Percentiles rank a stretch among this genome's conserved stretches.
Evolutionary conservation across 2,329 filamentous ascomycete genomes (phyloP).

Genomic region (Sporothrix luriei): DNA sequence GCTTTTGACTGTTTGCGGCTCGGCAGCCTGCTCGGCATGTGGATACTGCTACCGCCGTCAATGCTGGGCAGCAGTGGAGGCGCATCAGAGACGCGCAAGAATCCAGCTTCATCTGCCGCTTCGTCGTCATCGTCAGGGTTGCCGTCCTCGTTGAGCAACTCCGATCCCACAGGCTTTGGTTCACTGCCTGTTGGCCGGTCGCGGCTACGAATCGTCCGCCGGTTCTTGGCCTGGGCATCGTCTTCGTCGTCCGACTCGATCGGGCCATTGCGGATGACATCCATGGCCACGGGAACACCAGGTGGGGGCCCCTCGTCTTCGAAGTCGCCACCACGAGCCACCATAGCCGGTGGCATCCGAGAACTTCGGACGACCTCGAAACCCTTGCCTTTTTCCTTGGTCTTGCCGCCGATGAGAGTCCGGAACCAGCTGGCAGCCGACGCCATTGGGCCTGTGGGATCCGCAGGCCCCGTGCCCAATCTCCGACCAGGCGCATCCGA

Average conservation of each 20-base stretch:
- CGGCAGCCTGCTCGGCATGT: slow-evolving; percentile 61
- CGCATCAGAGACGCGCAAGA: slow-evolving; percentile 47
- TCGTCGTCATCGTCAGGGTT: slow-evolving; percentile 50
- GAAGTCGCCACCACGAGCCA: slow-evolving; percentile 56
- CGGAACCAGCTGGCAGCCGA: slow-evolving; percentile 90
- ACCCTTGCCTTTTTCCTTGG: slow-evolving; percentile 91
- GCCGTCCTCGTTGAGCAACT: slow-evolving; percentile 52
- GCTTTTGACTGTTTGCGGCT: slow-evolving; percentile 55
- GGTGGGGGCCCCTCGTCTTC: slow-evolving; percentile 69
- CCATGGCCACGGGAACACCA: slow-evolving; percentile 66
- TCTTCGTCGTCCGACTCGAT: slow-evolving; percentile 65
- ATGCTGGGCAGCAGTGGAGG: slow-evolving; percentile 63
- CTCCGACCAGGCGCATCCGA: slow-evolving; percentile 79
- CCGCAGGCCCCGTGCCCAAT: slow-evolving; percentile 88
- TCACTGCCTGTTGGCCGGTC: neutral
- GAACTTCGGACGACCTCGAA: slow-evolving; percentile 95
- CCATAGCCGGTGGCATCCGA: slow-evolving; percentile 78
- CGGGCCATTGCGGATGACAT: slow-evolving; percentile 60
- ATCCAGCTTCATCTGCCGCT: slow-evolving; percentile 3
- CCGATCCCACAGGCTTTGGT: slow-evolving; percentile 40
- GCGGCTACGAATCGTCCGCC: slow-evolving; percentile 37
- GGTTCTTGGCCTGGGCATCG: slow-evolving; percentile 46
- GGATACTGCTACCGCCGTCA: slow-evolving; percentile 61
- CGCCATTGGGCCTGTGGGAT: slow-evolving; percentile 88
- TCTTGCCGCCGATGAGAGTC: slow-evolving; percentile 76